These are phyloP conservation scores for Gardenia jasminoides DNA, from an alignment of 257 asterid species.

Conservation along the genomic window DNA sequence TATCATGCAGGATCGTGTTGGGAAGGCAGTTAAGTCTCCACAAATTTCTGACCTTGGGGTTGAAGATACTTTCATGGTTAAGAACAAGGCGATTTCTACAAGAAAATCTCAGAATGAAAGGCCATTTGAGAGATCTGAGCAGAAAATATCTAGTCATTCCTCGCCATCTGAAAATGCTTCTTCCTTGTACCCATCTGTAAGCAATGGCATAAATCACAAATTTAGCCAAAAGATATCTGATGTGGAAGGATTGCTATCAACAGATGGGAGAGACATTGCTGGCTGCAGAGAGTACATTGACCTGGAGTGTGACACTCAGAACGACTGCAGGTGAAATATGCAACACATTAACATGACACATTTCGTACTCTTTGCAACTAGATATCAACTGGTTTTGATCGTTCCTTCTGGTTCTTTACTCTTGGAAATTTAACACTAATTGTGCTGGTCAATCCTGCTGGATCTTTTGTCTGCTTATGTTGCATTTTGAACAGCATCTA, in stretches of 20 bases:
- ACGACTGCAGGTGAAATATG: constrained; percentile 50
- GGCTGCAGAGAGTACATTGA: constrained; percentile 43
- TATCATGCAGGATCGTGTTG: constrained; percentile 55
- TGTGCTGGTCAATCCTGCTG: not conserved
- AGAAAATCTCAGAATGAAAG: constrained; percentile 36
- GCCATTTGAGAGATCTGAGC: constrained; percentile 29
- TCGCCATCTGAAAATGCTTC: constrained; percentile 30
- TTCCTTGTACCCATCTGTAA: constrained; percentile 32
- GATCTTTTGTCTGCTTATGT: not conserved
- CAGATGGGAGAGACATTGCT: constrained; percentile 31
- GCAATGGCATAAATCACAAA: constrained; percentile 26
- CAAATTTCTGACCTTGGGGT: constrained; percentile 35
- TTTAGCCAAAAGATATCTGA: constrained; percentile 25
- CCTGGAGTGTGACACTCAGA: constrained; percentile 55
- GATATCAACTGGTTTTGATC: not conserved
- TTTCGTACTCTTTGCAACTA: constrained; percentile 7
- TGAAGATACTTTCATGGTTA: constrained; percentile 34
- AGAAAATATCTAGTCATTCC: constrained; percentile 28
- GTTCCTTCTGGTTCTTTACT: not conserved
- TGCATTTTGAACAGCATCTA: not conserved
- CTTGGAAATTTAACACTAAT: not conserved
- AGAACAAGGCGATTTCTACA: constrained; percentile 19
- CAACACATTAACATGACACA: constrained; percentile 9
- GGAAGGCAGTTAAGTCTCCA: constrained; percentile 31
- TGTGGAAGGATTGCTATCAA: constrained; percentile 24